These are phyloP conservation scores for Cyberlindnera misumaiensis DNA, from an alignment of 805 yeast genomes.

Conservation along the genomic window DNA sequence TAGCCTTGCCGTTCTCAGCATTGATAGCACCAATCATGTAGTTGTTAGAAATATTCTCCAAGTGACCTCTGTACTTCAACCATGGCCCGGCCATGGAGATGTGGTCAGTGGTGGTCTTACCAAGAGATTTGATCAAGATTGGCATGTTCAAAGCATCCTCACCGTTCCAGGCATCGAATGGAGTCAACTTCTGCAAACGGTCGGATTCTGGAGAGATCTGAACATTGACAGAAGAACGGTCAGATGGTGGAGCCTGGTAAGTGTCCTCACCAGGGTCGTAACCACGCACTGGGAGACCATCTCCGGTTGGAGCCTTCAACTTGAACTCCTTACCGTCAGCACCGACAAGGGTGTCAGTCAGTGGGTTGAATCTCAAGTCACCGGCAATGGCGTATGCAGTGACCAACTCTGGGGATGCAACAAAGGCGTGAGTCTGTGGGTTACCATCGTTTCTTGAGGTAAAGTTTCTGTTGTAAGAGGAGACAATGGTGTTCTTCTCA, in stretches of 20 bases:
- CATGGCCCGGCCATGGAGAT: conserved; percentile 99
- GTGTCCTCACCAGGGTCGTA: conserved; percentile 92
- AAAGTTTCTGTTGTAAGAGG: conserved; percentile 97
- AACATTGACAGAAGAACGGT: conserved; percentile 69
- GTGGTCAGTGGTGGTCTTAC: conserved; percentile 99
- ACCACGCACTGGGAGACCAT: conserved; percentile 83
- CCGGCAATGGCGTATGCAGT: conserved; percentile 96
- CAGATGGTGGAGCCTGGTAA: conserved; percentile 94
- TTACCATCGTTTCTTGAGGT: conserved; percentile 97
- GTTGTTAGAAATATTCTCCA: conserved; percentile 97
- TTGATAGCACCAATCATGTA: conserved; percentile 99
- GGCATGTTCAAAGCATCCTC: conserved; percentile 86
- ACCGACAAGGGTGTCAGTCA: conserved; percentile 83
- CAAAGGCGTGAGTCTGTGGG: conserved; percentile 94
- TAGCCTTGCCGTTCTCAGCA: conserved; percentile 93
- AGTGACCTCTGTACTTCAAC: conserved; percentile 99
- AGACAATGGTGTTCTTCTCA: conserved; percentile 93
- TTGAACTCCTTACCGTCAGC: conserved; percentile 86
- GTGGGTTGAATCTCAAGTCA: conserved; percentile 93
- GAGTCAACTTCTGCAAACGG: conserved; percentile 90
- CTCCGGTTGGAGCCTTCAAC: conserved; percentile 83
- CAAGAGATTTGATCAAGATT: conserved; percentile 90
- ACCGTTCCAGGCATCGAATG: conserved; percentile 96
- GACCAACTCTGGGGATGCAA: conserved; percentile 94
- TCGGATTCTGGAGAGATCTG: conserved; percentile 83